Evolutionary conservation across 2,329 filamentous ascomycete species (phyloP).

Genomic region (Trichoderma koningii): DNA sequence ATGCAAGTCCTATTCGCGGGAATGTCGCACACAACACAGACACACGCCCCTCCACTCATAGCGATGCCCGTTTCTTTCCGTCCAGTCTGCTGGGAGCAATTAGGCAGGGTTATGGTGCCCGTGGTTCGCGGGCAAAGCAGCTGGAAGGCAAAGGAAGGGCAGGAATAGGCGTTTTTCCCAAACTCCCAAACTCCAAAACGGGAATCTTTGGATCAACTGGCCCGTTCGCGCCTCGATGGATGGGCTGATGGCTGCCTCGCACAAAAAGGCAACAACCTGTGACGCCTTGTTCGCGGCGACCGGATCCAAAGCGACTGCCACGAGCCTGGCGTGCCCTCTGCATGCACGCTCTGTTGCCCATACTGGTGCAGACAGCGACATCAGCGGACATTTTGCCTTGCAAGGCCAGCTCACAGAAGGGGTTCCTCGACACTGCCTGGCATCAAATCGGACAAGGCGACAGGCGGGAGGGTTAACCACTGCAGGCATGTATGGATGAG

Average conservation of each 20-base stretch:
- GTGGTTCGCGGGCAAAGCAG: background rate
- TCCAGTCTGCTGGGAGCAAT: background rate
- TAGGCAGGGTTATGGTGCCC: background rate
- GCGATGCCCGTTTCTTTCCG: background rate
- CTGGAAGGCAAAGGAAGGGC: background rate
- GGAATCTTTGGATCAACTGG: too few species aligned
- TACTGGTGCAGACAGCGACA: background rate
- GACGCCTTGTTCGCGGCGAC: too few species aligned
- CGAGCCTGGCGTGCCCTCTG: background rate
- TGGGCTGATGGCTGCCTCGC: background rate
- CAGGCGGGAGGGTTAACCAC: constrained; percentile 14
- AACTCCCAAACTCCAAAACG: background rate
- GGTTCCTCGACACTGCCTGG: background rate
- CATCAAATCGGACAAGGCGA: constrained; percentile 16
- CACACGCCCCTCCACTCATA: constrained; percentile 9
- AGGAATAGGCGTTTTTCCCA: background rate
- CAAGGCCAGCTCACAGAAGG: constrained; percentile 13
- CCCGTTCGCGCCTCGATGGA: background rate
- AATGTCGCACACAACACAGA: constrained; percentile 19
- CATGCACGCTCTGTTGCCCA: background rate
- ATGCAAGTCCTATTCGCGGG: constrained; percentile 21
- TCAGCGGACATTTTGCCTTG: constrained; percentile 21
- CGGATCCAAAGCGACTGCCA: background rate
- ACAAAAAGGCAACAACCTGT: background rate
- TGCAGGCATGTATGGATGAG: background rate